Conservation (phyloP, 208 protist genomes). For the Trypanosoma melophagium region DNA sequence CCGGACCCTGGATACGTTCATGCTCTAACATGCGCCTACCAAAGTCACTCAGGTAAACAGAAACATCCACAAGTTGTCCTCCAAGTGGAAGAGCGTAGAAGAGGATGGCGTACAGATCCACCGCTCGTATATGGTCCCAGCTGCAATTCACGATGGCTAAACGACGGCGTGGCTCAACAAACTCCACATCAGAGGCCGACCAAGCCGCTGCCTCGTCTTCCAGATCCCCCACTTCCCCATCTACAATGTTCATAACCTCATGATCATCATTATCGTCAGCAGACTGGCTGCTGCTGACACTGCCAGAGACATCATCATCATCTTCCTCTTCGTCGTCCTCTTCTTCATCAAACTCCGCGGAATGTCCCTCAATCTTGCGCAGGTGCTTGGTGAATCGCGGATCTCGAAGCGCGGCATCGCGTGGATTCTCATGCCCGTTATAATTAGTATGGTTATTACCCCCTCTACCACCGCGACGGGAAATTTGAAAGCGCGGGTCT, state of each 20-base stretch:
- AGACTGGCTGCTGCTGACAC: background rate
- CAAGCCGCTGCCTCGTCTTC: slow-evolving; percentile 76
- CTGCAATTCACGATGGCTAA: slow-evolving; percentile 96
- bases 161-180: slow-evolving; percentile 75
- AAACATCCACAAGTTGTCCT: slow-evolving; percentile 89
- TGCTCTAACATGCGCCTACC: slow-evolving; percentile 92
- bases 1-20: slow-evolving; percentile 76
- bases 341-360: slow-evolving; percentile 11
- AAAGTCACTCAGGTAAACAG: slow-evolving; percentile 95
- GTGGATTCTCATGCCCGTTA: slow-evolving; percentile 17
- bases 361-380: background rate
- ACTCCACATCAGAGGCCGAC: slow-evolving; percentile 73
- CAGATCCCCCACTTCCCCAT: slow-evolving; percentile 26
- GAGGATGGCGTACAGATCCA: slow-evolving; percentile 95
- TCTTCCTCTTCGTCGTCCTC: slow-evolving; percentile 42
- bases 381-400: slow-evolving; percentile 78
- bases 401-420: slow-evolving; percentile 44
- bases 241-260: slow-evolving; percentile 11
- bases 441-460: background rate
- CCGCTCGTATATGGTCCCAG: slow-evolving; percentile 94
- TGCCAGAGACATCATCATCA: slow-evolving; percentile 1
- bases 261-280: slow-evolving; percentile 18
- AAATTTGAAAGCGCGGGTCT: slow-evolving; percentile 83
- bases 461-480: slow-evolving; percentile 17
- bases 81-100: slow-evolving; percentile 93